Conservation (phyloP, 225 moss, liverwort and hornwort genomes). For the Polytrichum commune region DNA sequence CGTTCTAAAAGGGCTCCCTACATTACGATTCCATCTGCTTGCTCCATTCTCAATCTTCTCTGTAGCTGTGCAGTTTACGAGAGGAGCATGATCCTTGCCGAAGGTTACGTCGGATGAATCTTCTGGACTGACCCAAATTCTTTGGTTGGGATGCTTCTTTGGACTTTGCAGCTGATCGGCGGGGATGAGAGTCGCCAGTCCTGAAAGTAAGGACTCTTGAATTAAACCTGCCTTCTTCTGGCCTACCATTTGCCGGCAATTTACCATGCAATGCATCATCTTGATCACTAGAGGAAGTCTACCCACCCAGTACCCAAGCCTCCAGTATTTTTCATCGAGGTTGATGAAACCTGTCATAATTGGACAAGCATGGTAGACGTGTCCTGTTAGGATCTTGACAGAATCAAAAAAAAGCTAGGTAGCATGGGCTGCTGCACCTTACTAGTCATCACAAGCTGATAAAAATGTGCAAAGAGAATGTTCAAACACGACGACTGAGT, state of each 20-base stretch:
- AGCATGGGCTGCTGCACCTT: too few species aligned
- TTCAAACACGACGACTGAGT: not conserved
- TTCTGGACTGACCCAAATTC: not conserved
- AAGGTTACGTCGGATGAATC: not conserved
- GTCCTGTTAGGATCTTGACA: not conserved
- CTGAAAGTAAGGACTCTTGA: constrained; percentile 17
- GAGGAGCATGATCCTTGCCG: constrained; percentile 1
- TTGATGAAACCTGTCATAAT: constrained; percentile 17
- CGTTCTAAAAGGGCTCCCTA: constrained; percentile 4
- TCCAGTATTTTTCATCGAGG: constrained; percentile 26
- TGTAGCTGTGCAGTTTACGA: not conserved
- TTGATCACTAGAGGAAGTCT: constrained; percentile 16
- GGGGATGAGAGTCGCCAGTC: constrained; percentile 32
- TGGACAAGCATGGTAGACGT: not conserved
- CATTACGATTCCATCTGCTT: constrained; percentile 2
- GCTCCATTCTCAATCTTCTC: constrained; percentile 2
- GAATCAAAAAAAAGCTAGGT: too few species aligned
- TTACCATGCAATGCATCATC: constrained; percentile 25
- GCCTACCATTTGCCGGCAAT: constrained; percentile 7
- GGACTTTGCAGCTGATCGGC: constrained; percentile 6
- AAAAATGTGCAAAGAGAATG: not conserved
- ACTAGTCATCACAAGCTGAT: too few species aligned
- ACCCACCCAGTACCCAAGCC: constrained; percentile 16
- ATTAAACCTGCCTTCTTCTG: constrained; percentile 13
- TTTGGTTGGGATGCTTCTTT: constrained; percentile 10